These are phyloP conservation scores for Capniomyces stellatus DNA, from an alignment of 371 early-diverging fungal genomes.

Conservation along the genomic window DNA sequence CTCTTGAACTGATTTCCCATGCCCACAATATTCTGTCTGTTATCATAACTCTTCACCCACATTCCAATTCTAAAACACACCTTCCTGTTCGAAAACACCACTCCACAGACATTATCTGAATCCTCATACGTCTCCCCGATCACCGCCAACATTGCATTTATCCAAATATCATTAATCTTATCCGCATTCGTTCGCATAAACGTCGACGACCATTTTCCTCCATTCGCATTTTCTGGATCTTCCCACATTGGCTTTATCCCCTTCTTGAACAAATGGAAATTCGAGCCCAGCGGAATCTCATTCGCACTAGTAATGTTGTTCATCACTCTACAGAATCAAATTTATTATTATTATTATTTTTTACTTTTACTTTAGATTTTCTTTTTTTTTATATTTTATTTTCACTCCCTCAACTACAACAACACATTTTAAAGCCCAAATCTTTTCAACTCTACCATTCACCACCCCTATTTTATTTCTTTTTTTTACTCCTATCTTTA, in stretches of 20 bases:
- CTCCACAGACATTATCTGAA: conserved; percentile 74
- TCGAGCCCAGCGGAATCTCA: conserved; percentile 59
- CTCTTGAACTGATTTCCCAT: conserved; percentile 19
- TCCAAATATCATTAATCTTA: conserved; percentile 69
- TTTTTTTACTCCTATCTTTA: too few species aligned
- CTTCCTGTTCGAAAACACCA: conserved; percentile 71
- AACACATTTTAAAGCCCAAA: too few species aligned
- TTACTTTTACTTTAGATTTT: too few species aligned
- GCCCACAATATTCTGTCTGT: conserved; percentile 29
- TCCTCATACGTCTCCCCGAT: conserved; percentile 84
- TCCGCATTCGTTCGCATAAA: conserved; percentile 54
- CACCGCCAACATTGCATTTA: conserved; percentile 68
- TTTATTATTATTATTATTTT: background rate
- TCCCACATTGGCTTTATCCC: conserved; percentile 99
- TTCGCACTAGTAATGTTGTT: conserved; percentile 73
- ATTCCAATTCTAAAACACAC: conserved; percentile 63
- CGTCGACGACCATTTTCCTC: conserved; percentile 90
- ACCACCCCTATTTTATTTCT: too few species aligned
- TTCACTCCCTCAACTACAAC: too few species aligned
- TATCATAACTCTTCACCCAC: conserved; percentile 68
- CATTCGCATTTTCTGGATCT: conserved; percentile 84
- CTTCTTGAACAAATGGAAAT: conserved; percentile 93
- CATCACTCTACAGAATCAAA: conserved; percentile 21
- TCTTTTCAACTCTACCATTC: too few species aligned
- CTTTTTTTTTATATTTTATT: too few species aligned